Evolutionary conservation across 768 basidiomycete genomes (phyloP), one percentile per base, ranked within the genome.

Genomic region (Ephemerocybe angulata): DNA sequence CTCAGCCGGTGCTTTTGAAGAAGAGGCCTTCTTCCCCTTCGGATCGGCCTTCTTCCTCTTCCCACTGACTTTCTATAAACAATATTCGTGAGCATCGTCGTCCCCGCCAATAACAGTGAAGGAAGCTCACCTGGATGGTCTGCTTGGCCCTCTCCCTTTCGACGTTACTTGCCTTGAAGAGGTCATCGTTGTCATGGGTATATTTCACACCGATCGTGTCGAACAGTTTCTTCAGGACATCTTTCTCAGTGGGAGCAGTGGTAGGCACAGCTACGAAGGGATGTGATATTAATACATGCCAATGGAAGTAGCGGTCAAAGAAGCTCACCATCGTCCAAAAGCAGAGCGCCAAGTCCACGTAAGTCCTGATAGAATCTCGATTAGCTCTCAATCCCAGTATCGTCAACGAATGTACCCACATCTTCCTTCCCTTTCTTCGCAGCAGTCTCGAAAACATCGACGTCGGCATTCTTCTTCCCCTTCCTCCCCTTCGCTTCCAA

Each of bases 101-200:
- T n/a, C n/a, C n/a, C n/a, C 42, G 37, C 7, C 30, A 25, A 28
- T n/a, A 48, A 2, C 31, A 28, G 25, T 35, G 44, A 31, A 21
- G 8, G 47, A 42, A 17, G 59, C 67, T 11, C 56, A 84, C 85
- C 68, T 79, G 68, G 27, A 85, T 66, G 15, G 79, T 78, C 21
- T 75, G 77, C 55, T 76, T 79, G 3, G 83, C 77, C 41, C 83
- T 77, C 60, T 84, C 80, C 50, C 83, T 82, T 62, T 89, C 88
- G 25, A 91, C 83, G 8, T 76, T 76, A 63, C 83, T 92, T 3
- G 85, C 80, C 7, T 76, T 73, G 13, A 93, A 72, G 13, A 92
- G 73, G 19, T 86, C 80, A 51, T 88, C 85, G 58, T 93, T 92
- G 22, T 79, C 76, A 62, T 92, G 90, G 29, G 80, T 87, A 58